Base-by-base conservation (phyloP, 176 grass and related monocot species). In the Aegilops speltoides region DNA sequence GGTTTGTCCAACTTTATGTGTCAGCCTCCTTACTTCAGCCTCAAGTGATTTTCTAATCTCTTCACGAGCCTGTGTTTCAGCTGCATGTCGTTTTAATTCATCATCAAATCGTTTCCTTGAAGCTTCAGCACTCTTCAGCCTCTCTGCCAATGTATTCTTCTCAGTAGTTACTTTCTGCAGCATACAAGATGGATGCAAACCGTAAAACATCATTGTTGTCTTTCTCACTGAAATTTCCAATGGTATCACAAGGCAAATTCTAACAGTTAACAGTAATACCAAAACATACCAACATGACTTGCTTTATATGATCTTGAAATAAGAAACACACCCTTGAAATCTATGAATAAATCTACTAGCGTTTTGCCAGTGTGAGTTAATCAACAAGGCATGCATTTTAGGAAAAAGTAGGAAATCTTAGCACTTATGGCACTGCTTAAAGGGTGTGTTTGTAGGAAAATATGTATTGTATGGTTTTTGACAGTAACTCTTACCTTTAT, bases 91-190 rank as follows among this genome's bases (percentile, higher is more conserved):
- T 83, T 96, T 99, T 79, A 93, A 87, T 94, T 94, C 94, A 80
- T 99, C 94, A 46, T 99, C 94, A 64, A 91, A 83, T 83, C 81
- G 90, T 91, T 87, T 99, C 65, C 87, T 84, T 83, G 82, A 93
- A 91, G 85, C 65, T 92, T 99, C 97, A 79, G 90, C 86, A 86
- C 66, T 92, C 91, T 93, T 96, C 66, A 99, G 68, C 14, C 87
- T 88, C 83, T 96, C 97, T 79, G 88, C 87, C 83, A 99, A 70
- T 34, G 85, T 82, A 89, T 87, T 96, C 82, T 99, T 99, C 82
- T 99, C 97, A 80, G 90, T 94, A n/a, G 77, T 89, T 83, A 94
- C 69, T 91, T 88, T 96, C 97, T 99, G 88, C 68, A 91, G 59
- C 57, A 76, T 59, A 57, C 64, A 86, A 73, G 73, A 66, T 70